Evolutionary conservation across 345 rosid genomes (phyloP), one percentile per base, ranked within the genome.

Genomic region (Arabidopsis arenosa): DNA sequence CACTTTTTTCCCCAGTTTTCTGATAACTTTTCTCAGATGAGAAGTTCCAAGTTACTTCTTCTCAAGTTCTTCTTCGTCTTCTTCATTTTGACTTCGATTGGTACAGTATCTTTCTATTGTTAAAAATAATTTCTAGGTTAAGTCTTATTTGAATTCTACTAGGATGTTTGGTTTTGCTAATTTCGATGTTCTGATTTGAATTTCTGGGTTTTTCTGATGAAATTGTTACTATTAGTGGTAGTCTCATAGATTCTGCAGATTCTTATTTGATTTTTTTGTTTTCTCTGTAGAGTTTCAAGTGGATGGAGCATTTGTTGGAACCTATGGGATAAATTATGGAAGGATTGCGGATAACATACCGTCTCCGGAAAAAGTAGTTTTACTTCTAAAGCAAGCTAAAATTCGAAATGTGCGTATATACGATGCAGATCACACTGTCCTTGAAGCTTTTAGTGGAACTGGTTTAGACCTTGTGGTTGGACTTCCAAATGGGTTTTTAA

Each of bases 271-370:
- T 58, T 63, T 28, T 28, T 28, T 28, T 28, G n/a, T n/a, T 28
- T 28, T 28, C 2, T 28, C 32, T 28, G 2, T 28, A 28, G 98
- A 73, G 49, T 76, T 80, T 28, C 12, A 57, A 59, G 76, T 81
- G 2, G 85, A 65, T 32, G 82, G 84, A 76, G 90, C 89, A 53
- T 92, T 95, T 75, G 85, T 85, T 0, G 98, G 99, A 69, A 87
- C 98, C 14, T 95, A 92, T 63, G 99, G 99, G 54, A 90, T 95
- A 81, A 95, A 95, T 60, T 95, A 95, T 75, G 99, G 99, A 68
- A 87, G 96, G 79, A 51, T 95, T 28, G 99, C 99, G 5, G 88
- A 95, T 84, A 92, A 95, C 83, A 88, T 95, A 3, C 98, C 93
- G 10, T 87, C 99, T 15, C 99, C 99, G 12, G 93, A 95, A 18